Conservation (phyloP, 2,329 filamentous ascomycete genomes). For the Aspergillus ruber region DNA sequence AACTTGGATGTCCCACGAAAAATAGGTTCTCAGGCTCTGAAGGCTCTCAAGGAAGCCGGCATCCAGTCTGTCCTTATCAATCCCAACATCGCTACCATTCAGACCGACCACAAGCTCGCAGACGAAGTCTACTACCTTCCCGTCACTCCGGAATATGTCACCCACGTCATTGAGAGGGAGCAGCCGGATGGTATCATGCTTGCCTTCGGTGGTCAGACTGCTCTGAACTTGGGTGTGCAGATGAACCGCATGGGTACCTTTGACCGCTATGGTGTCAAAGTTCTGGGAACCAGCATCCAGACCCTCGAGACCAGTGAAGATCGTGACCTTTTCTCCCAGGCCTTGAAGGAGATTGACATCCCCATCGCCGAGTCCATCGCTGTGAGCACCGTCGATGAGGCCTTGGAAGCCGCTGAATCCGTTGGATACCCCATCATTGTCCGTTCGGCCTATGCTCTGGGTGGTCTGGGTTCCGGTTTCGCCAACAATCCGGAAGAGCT, state of each 20-base stretch:
- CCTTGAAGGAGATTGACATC: constrained; percentile 93
- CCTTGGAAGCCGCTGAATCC: constrained; percentile 74
- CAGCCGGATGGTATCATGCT: constrained; percentile 94
- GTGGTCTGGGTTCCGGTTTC: constrained; percentile 93
- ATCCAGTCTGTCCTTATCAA: constrained; percentile 91
- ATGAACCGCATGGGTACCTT: constrained; percentile 96
- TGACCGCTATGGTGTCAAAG: constrained; percentile 90
- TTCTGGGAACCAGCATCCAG: constrained; percentile 88
- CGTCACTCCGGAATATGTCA: constrained; percentile 95
- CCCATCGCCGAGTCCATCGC: constrained; percentile 96
- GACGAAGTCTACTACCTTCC: constrained; percentile 98
- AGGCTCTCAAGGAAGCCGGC: constrained; percentile 92
- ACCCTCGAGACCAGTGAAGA: constrained; percentile 94
- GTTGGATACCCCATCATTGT: constrained; percentile 98
- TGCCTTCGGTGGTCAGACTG: constrained; percentile 95
- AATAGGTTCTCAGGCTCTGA: constrained; percentile 86
- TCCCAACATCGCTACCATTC: constrained; percentile 96
- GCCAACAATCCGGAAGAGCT: constrained; percentile 91
- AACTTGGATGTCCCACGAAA: constrained; percentile 9
- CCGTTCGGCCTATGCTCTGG: constrained; percentile 90
- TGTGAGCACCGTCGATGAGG: constrained; percentile 84
- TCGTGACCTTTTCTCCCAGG: constrained; percentile 90
- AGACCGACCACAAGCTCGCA: constrained; percentile 91
- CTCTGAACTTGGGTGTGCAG: constrained; percentile 90
- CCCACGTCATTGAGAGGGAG: constrained; percentile 94